These are phyloP conservation scores for Paulownia fortunei DNA, from an alignment of 257 asterid genomes.

Conservation along the genomic window DNA sequence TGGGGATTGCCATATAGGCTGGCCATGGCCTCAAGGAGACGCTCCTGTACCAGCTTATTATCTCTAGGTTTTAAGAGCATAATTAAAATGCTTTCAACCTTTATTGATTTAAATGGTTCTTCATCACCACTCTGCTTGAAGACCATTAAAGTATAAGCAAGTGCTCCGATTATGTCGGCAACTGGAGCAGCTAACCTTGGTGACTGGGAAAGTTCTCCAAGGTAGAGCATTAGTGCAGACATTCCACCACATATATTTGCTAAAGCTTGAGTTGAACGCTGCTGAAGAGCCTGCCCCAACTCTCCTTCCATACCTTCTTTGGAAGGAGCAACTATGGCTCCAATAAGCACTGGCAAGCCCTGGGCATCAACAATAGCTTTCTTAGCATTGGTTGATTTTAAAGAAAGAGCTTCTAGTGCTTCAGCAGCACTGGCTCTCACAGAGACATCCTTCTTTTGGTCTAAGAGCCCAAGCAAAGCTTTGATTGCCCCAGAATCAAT, in stretches of 20 bases:
- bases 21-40: constrained; percentile 87
- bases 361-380: constrained; percentile 61
- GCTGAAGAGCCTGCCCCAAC: constrained; percentile 75
- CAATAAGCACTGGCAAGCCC: constrained; percentile 74
- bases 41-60: constrained; percentile 79
- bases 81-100: constrained; percentile 64
- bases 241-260: constrained; percentile 80
- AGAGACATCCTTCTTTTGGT: constrained; percentile 63
- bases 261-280: constrained; percentile 67
- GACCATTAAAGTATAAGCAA: constrained; percentile 79
- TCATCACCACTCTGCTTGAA: constrained; percentile 58
- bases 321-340: constrained; percentile 83
- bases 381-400: constrained; percentile 66
- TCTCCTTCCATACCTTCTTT: constrained; percentile 84
- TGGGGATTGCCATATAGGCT: constrained; percentile 67
- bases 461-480: constrained; percentile 64
- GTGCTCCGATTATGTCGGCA: constrained; percentile 89
- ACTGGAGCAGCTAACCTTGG: constrained; percentile 88
- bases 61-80: constrained; percentile 87
- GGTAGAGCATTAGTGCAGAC: constrained; percentile 64
- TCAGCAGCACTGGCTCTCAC: constrained; percentile 91
- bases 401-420: constrained; percentile 79
- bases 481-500: constrained; percentile 74
- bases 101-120: constrained; percentile 53
- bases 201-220: constrained; percentile 85